Base-by-base conservation (phyloP, 2,329 filamentous ascomycete species). In the Pseudocercospora musae region DNA sequence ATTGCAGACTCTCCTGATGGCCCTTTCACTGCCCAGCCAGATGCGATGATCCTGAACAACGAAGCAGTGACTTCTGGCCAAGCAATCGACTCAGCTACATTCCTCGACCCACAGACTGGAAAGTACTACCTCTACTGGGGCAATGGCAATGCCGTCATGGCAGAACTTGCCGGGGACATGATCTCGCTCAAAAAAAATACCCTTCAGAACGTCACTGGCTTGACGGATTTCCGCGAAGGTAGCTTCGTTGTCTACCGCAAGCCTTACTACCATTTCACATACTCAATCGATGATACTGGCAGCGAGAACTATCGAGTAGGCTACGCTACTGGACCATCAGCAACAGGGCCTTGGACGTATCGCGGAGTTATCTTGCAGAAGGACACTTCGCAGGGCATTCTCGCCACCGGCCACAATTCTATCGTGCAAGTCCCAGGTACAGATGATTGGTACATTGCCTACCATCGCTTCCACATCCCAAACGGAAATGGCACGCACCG, bases 391-490 rank as follows among this genome's bases (percentile, higher is more conserved):
- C 69, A 76, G 57, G 79, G 78, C 0, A 81, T 82, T n/a, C 69
- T 81, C 5, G 80, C 72, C 0, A 81, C 80, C 0, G 81, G 80
- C 0, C 78, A 81, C 62, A 76, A 78, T 66, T 80, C 79, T 0
- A 75, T 82, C 2, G 65, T 82, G 18, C 80, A 81, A 44, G 75
- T 82, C 1, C 80, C 79, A 0, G 77, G 76, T 0, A 81, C 79
- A 0, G 80, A 82, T 63, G 74, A 81, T 23, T 82, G 80, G 80
- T 81, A 80, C 61, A 81, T 83, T 31, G 80, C 75, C 0, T 82
- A 82, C 54, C 80, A 82, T 63, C 76, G 80, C 1, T 82, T 82
- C 60, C 72, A 68, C 3, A 81, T 82, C 29, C 80, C 80, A 0
- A 70, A 73, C 44, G 80, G 81, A 0, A 74, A 80, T 60, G 81